Percentiles rank a stretch among this genome's conserved stretches.
phyloP scores from a whole-genome alignment of 1,139 yeast genomes.

The Kodamaea suecica region DNA sequence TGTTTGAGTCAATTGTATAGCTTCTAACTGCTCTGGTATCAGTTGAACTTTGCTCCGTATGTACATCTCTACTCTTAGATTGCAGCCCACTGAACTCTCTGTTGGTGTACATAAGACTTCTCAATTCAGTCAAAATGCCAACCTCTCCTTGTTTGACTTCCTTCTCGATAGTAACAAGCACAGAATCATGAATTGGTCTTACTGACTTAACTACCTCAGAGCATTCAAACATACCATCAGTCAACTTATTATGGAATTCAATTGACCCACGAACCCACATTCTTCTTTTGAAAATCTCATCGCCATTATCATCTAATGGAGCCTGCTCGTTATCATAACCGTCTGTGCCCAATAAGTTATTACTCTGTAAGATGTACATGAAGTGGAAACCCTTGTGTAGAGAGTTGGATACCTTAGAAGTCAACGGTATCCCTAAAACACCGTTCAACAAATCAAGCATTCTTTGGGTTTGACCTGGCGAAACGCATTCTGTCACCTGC shows the following conservation, averaged over 20 bases:
- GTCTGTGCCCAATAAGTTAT: constrained; percentile 53
- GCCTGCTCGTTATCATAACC: constrained; percentile 85
- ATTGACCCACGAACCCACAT: constrained; percentile 82
- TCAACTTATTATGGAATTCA: constrained; percentile 25
- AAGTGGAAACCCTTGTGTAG: constrained; percentile 62
- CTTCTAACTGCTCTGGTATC: too few species aligned
- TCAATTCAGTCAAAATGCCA: constrained; percentile 24
- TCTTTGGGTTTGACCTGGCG: constrained; percentile 18
- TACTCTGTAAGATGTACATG: constrained; percentile 55
- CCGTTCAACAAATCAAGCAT: constrained; percentile 18
- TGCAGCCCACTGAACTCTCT: too few species aligned
- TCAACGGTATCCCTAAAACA: constrained; percentile 10
- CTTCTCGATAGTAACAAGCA: constrained; percentile 47
- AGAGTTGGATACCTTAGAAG: not conserved
- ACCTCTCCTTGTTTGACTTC: constrained; percentile 19
- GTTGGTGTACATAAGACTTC: constrained; percentile 40
- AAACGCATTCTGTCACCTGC: constrained; percentile 18
- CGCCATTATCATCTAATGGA: constrained; percentile 36
- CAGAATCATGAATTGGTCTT: constrained; percentile 32
- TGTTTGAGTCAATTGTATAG: too few species aligned
- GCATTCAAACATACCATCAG: constrained; percentile 39
- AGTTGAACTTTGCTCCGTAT: too few species aligned
- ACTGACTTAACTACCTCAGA: constrained; percentile 42
- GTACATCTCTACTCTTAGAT: too few species aligned
- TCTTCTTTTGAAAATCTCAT: constrained; percentile 50